phyloP scores from a whole-genome alignment of 148 eudicot genomes.

The Drosera capensis region DNA sequence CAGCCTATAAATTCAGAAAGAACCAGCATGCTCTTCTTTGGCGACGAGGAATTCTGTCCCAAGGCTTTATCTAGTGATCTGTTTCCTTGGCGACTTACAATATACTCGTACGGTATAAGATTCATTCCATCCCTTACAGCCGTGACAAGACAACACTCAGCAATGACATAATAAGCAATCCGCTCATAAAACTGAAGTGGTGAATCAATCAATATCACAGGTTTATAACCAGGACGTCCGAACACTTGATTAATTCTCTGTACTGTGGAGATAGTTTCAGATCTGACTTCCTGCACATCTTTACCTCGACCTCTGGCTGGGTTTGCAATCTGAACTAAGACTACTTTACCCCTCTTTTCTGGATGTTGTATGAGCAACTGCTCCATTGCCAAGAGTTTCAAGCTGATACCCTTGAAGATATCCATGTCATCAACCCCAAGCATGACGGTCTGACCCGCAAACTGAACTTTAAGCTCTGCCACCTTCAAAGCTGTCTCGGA shows the following conservation, averaged over 20 bases:
- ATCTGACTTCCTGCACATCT: slow-evolving; percentile 4
- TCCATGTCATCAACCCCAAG: slow-evolving; percentile 7
- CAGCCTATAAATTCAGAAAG: slow-evolving; percentile 41
- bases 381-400: slow-evolving; percentile 3
- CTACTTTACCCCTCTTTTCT: slow-evolving; percentile 2
- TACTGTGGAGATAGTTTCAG: neutral
- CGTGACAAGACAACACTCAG: slow-evolving; percentile 3
- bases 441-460: slow-evolving; percentile 2
- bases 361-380: slow-evolving; percentile 1
- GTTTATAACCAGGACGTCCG: slow-evolving; percentile 1
- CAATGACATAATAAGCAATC: slow-evolving; percentile 3
- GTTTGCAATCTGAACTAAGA: slow-evolving; percentile 3
- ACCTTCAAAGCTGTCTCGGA: neutral
- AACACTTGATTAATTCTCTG: slow-evolving; percentile 2
- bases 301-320: slow-evolving; percentile 4
- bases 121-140: slow-evolving; percentile 4
- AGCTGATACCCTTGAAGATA: slow-evolving; percentile 5
- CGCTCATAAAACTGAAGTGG: slow-evolving; percentile 5
- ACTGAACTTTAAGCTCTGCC: neutral
- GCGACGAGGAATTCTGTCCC: neutral
- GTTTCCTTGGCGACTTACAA: slow-evolving; percentile 3
- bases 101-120: slow-evolving; percentile 4
- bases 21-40: slow-evolving; percentile 5
- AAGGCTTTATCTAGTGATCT: neutral
- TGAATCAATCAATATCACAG: neutral